These are phyloP conservation scores for Aspergillus bridgeri DNA, from an alignment of 495 filamentous ascomycete species.

Conservation along the genomic window DNA sequence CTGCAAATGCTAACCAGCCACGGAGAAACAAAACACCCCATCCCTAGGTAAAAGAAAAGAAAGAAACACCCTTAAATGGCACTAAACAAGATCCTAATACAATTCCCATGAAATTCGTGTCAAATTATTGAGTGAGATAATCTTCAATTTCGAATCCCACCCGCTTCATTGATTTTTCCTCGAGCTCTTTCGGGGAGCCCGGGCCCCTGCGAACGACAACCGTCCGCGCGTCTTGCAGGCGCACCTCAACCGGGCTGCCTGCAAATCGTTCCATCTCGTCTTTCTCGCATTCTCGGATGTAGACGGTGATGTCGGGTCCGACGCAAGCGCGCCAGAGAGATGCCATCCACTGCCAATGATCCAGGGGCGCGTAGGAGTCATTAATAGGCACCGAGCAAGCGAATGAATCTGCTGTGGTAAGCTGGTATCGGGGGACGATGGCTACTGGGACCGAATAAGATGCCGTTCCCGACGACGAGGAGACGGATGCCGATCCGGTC, in stretches of 20 bases:
- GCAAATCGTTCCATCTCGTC: constrained; percentile 45
- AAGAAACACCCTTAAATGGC: neutral
- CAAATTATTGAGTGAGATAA: constrained; percentile 53
- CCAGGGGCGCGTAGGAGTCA: constrained; percentile 74
- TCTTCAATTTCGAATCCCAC: constrained; percentile 82
- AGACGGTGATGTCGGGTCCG: constrained; percentile 84
- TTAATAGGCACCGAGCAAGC: constrained; percentile 67
- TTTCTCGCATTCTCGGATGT: constrained; percentile 38
- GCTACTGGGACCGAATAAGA: constrained; percentile 56
- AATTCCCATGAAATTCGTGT: neutral
- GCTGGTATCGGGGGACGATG: constrained; percentile 69
- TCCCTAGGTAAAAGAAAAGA: neutral
- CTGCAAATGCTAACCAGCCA: neutral
- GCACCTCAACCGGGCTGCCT: constrained; percentile 49
- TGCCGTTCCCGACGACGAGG: constrained; percentile 20
- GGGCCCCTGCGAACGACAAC: constrained; percentile 55
- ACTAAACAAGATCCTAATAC: no score
- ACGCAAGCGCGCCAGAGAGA: constrained; percentile 88
- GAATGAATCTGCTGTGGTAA: constrained; percentile 72
- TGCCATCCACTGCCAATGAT: constrained; percentile 99
- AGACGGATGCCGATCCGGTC: constrained; percentile 25
- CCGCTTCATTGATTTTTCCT: constrained; percentile 64
- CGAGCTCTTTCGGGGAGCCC: constrained; percentile 41
- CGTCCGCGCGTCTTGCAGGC: constrained; percentile 48
- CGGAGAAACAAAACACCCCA: neutral